These are phyloP conservation scores for Rhizopus delemar DNA, from an alignment of 371 early-diverging fungal genomes.

Conservation along the genomic window DNA sequence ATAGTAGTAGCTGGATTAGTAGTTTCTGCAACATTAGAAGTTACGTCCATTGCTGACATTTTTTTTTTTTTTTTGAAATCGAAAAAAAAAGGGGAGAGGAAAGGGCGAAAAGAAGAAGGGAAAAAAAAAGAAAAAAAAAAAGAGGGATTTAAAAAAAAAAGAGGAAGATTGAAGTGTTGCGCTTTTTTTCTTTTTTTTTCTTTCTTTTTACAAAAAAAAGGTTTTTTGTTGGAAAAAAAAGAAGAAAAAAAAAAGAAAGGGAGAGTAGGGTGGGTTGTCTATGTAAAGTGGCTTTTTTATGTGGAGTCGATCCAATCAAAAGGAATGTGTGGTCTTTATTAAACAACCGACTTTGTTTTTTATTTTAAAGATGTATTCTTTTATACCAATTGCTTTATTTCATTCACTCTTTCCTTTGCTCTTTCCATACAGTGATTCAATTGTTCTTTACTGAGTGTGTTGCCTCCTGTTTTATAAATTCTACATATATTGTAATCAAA, in stretches of 20 bases:
- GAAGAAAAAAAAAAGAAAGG: not conserved
- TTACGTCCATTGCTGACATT: constrained; percentile 1
- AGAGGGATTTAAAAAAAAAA: not conserved
- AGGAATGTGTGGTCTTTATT: too few species aligned
- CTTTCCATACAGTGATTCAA: constrained; percentile 47
- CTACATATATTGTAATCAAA: constrained; percentile 52
- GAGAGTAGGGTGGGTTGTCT: not conserved
- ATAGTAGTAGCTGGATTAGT: constrained; percentile 42
- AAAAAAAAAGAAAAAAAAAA: constrained; percentile 4
- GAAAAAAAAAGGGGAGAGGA: not conserved
- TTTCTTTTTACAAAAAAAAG: constrained; percentile 6
- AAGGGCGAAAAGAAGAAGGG: not conserved
- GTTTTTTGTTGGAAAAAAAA: not conserved
- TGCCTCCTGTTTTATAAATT: constrained; percentile 61
- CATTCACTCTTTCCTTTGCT: constrained; percentile 46
- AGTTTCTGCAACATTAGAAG: not conserved
- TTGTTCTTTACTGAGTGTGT: constrained; percentile 33
- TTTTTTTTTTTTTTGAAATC: not conserved
- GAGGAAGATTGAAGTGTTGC: not conserved
- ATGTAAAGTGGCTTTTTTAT: too few species aligned
- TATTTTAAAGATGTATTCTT: too few species aligned
- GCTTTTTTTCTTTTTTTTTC: not conserved
- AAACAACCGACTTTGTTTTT: too few species aligned
- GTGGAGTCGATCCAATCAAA: too few species aligned
- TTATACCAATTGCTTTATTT: constrained; percentile 29